Base-by-base conservation (phyloP, 192 early-diverging fungal genomes). In the Phycomyces blakesleeanus region DNA sequence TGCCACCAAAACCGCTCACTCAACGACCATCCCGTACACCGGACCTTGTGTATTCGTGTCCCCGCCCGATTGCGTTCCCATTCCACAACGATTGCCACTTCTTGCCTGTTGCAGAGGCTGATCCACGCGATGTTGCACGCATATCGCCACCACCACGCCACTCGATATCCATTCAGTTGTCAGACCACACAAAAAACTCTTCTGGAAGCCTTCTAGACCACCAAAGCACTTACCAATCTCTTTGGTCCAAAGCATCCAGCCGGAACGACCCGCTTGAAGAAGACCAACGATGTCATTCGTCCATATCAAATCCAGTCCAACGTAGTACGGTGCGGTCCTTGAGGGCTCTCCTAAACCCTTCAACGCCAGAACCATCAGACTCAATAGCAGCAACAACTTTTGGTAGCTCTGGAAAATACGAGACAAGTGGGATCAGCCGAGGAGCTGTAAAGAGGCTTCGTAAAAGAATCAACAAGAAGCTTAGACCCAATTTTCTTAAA, bases 51-150 rank as follows among this genome's bases (percentile, higher is more conserved):
- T 65, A 65, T 50, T 65, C 63, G 21, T 63, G 59, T 53, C 72
- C 72, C 15, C 54, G 65, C 4, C 72, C 72, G 8, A 42, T 73
- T 18, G 57, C 66, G 14, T 73, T 73, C 55, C 72, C 72, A 22
- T 73, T 73, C 22, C 72, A 73, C 52, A 73, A 73, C 40, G 72
- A 73, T 39, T 62, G 60, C 27, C 60, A 67, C 8, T 73, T 73
- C 39, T 39, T 73, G 26, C 72, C 72, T 14, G 61, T 68, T 20
- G 72, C 61, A n/a, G 72, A 73, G 51, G 59, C 61, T 34, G 49
- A 65, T 65, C 53, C 63, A 39, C 61, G 61, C 34, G 61, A 63
- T 63, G 61, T 63, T 25, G 61, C 61, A 39, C 51, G 39, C 9
- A 5, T 63, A 6, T 63, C 61, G 9, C 61, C 61, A 1, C 49